A percentile compares a stretch with the other conserved stretches of the same genome.
These are phyloP conservation scores for Didymella exigua DNA, from an alignment of 2,329 filamentous ascomycete species.

Conservation along the genomic window DNA sequence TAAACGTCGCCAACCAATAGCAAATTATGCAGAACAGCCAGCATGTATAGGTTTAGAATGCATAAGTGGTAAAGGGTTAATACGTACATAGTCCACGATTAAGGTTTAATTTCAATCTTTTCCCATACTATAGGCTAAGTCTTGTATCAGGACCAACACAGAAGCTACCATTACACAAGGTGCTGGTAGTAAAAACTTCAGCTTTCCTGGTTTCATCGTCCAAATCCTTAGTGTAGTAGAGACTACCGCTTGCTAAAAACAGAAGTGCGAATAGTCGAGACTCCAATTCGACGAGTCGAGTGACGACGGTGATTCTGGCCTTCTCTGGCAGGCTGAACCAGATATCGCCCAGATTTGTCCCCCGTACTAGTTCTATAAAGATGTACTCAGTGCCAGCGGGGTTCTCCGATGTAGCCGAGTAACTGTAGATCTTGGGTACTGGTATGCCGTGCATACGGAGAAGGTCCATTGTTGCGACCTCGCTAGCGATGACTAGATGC, in stretches of 20 bases:
- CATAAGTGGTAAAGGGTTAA: background rate
- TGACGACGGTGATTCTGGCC: conserved; percentile 30
- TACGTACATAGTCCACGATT: conserved; percentile 44
- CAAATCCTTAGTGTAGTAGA: conserved; percentile 36
- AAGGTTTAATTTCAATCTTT: conserved; percentile 27
- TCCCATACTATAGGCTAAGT: conserved; percentile 40
- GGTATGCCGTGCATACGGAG: conserved; percentile 42
- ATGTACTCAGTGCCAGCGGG: conserved; percentile 49
- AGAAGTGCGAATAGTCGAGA: conserved; percentile 29
- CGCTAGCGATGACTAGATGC: conserved; percentile 43
- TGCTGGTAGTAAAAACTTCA: conserved; percentile 18
- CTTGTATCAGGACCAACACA: conserved; percentile 41
- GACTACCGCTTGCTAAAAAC: conserved; percentile 43
- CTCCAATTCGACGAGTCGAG: conserved; percentile 39
- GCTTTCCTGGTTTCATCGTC: conserved; percentile 15
- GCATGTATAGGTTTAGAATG: background rate
- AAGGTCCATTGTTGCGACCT: conserved; percentile 48
- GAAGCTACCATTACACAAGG: conserved; percentile 19
- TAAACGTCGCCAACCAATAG: conserved; percentile 2
- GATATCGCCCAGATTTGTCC: conserved; percentile 39
- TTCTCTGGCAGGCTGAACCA: conserved; percentile 39
- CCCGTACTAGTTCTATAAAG: conserved; percentile 47
- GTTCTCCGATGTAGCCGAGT: conserved; percentile 45
- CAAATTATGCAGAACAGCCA: background rate
- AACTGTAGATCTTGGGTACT: conserved; percentile 46